Conservation (phyloP, 2,329 filamentous ascomycete genomes). For the Trichoderma asperellum region DNA sequence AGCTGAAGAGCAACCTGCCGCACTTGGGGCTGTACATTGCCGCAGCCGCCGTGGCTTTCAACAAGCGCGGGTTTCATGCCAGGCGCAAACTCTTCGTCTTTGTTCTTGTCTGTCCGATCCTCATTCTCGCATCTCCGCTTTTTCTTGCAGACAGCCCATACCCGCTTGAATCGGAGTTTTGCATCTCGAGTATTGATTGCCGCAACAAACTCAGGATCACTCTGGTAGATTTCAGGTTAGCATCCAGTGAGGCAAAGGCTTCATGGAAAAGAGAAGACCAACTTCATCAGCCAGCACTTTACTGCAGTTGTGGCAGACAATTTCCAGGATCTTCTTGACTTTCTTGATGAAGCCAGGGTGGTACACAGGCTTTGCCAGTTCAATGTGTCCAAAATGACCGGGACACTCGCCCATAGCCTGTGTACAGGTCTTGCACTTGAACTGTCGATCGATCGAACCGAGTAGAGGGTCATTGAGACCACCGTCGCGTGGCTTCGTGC, state of each 20-base stretch:
- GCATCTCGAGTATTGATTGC: constrained; percentile 86
- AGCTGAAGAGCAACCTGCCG: constrained; percentile 85
- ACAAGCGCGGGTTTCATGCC: constrained; percentile 56
- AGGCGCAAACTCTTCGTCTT: constrained; percentile 69
- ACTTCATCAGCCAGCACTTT: constrained; percentile 97
- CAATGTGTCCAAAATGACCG: constrained; percentile 98
- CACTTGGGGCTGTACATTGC: constrained; percentile 86
- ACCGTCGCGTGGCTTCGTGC: constrained; percentile 84
- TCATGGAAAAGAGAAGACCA: constrained; percentile 67
- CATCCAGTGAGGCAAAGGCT: constrained; percentile 59
- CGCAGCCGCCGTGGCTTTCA: constrained; percentile 82
- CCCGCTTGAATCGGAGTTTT: constrained; percentile 89
- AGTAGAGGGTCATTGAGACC: constrained; percentile 95
- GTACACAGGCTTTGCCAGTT: constrained; percentile 93
- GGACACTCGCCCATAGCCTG: constrained; percentile 96
- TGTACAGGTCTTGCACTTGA: constrained; percentile 94
- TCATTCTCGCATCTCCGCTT: constrained; percentile 85
- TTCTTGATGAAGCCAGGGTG: constrained; percentile 97
- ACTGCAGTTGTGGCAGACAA: constrained; percentile 98
- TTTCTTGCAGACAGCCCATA: constrained; percentile 91
- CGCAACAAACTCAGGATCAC: constrained; percentile 78
- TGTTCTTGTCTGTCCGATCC: constrained; percentile 67
- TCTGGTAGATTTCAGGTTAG: constrained; percentile 68
- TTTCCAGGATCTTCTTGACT: constrained; percentile 98
- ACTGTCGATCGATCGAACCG: constrained; percentile 93